These are phyloP conservation scores for Suhomyces prunicola DNA, from an alignment of 805 yeast species.

Conservation along the genomic window DNA sequence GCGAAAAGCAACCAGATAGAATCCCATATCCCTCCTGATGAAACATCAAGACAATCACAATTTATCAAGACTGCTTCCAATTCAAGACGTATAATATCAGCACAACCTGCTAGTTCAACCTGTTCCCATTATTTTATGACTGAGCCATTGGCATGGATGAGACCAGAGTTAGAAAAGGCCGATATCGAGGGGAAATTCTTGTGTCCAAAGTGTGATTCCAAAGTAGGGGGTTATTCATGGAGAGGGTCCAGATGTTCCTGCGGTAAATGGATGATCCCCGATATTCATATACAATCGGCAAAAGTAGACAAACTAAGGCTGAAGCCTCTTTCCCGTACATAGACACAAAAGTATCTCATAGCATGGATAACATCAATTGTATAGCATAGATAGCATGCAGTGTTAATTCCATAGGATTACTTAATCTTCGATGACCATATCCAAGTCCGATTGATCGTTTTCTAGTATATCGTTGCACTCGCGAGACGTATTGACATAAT, in stretches of 20 bases:
- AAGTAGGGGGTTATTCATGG: slow-evolving; percentile 93
- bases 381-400: neutral
- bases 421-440: slow-evolving; percentile 42
- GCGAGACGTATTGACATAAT: neutral
- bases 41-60: slow-evolving; percentile 60
- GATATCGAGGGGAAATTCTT: slow-evolving; percentile 81
- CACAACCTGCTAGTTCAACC: slow-evolving; percentile 50
- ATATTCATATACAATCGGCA: slow-evolving; percentile 73
- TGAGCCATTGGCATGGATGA: slow-evolving; percentile 94
- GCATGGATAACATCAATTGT: neutral
- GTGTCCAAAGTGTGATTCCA: slow-evolving; percentile 81
- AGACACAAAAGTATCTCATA: neutral
- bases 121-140: slow-evolving; percentile 80
- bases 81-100: slow-evolving; percentile 57
- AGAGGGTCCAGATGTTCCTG: slow-evolving; percentile 92
- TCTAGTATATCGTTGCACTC: slow-evolving; percentile 6
- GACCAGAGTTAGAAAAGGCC: slow-evolving; percentile 65
- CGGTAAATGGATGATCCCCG: slow-evolving; percentile 95
- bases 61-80: slow-evolving; percentile 64
- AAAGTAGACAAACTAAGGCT: slow-evolving; percentile 56
- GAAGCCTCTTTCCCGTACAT: neutral
- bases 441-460: slow-evolving; percentile 36
- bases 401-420: neutral
- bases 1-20: slow-evolving; percentile 64
- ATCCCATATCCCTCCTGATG: slow-evolving; percentile 64